Base-by-base conservation (phyloP, 2,329 filamentous ascomycete species). In the Sordariomycetes sp. region DNA sequence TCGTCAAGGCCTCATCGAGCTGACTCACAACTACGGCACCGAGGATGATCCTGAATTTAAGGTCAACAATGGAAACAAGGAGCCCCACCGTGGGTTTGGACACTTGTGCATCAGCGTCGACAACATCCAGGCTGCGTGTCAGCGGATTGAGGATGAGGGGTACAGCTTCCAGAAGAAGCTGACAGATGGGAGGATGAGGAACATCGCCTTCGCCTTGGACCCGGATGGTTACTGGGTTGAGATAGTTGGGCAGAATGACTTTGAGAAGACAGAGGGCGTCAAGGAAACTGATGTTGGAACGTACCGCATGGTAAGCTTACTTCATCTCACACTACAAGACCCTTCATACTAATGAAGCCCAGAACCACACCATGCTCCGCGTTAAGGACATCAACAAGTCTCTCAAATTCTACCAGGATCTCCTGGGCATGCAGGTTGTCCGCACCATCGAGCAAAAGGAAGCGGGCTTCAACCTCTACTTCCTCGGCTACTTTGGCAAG, bases 81-180 rank as follows among this genome's bases (percentile, higher is more conserved):
- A 95, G 43, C 88, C 87, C 3, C 64, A 84, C 56, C 82, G 79
- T 34, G 83, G 83, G 2, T 88, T 92, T 52, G 87, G 87, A 4
- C 90, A 96, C 57, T 76, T 87, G 16, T 90, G 85, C 50, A 79
- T 96, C 54, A 76, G 74, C 33, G 82, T 87, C 32, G 82, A 87
- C 61, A 79, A 86, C 56, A 81, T 95, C 42, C 84, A 94, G 63
- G 86, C 82, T 4, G 88, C 90, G 3, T 96, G 92, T 66, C 68
- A 87, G 65, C 75, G 88, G 37, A 72, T 98, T 40, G 86, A 94
- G 57, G 83, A 90, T 53, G 87, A 83, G 6, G 88, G 88, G 0
- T 94, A 94, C 63, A 74, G 73, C 42, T 98, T 96, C 63, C 86
- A 96, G 70, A 96, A 96, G 76, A 93, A 86, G 63, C 67, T 96